Evolutionary conservation across 2,329 filamentous ascomycete species (phyloP).

Genomic region (Pseudogymnoascus sp.): DNA sequence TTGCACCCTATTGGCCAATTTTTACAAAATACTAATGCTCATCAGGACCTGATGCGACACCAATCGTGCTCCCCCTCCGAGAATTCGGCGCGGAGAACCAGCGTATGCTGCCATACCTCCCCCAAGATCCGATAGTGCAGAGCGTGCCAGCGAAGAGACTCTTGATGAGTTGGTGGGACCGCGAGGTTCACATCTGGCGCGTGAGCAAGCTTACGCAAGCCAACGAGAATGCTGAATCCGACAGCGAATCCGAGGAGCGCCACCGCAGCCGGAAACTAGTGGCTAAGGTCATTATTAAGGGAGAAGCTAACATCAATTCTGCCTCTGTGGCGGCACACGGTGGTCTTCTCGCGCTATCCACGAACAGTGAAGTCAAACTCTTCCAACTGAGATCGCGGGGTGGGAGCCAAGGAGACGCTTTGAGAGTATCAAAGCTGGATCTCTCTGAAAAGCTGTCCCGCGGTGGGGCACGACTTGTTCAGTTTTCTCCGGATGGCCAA

Average conservation of each 20-base stretch:
- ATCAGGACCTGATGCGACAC: conserved; percentile 74
- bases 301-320: conserved; percentile 76
- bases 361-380: conserved; percentile 64
- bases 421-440: conserved; percentile 65
- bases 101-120: conserved; percentile 72
- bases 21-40: conserved; percentile 27
- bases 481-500: conserved; percentile 60
- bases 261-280: conserved; percentile 54
- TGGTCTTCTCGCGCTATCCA: conserved; percentile 67
- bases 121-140: conserved; percentile 65
- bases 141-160: conserved; percentile 68
- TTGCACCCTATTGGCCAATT: neutral
- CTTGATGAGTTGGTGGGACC: conserved; percentile 86
- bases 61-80: conserved; percentile 72
- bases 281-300: conserved; percentile 59
- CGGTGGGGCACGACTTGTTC: conserved; percentile 60
- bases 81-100: conserved; percentile 74
- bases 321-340: conserved; percentile 65
- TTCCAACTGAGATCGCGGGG: conserved; percentile 58
- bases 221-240: conserved; percentile 34
- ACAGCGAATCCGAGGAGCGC: conserved; percentile 30
- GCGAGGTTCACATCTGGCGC: conserved; percentile 77
- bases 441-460: conserved; percentile 49
- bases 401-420: conserved; percentile 45
- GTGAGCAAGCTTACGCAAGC: conserved; percentile 30